phyloP scores from a whole-genome alignment of 2,329 filamentous ascomycete genomes.

The Cladophialophora immunda region DNA sequence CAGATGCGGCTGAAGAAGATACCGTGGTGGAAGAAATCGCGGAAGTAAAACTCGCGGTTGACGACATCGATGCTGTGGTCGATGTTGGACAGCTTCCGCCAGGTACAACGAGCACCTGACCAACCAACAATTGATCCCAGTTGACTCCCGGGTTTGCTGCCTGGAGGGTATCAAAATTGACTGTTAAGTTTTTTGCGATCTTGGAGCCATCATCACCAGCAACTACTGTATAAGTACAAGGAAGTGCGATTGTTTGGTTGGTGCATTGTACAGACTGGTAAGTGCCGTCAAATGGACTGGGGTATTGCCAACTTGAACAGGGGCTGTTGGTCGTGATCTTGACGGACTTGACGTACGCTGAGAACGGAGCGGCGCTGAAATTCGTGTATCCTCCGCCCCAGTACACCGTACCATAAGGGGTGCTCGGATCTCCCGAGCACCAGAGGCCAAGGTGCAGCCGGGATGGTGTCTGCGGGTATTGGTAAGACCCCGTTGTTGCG shows the following conservation, averaged over 20 bases:
- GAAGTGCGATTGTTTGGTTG: conserved; percentile 37
- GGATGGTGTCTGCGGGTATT: conserved; percentile 89
- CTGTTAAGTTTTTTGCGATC: conserved; percentile 35
- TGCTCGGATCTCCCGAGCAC: conserved; percentile 83
- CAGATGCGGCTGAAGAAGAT: conserved; percentile 11
- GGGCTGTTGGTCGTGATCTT: conserved; percentile 83
- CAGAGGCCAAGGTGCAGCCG: conserved; percentile 94
- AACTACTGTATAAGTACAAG: conserved; percentile 38
- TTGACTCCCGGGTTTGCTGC: conserved; percentile 36
- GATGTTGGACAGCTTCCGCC: conserved; percentile 30
- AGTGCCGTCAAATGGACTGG: conserved; percentile 73
- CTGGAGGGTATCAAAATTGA: conserved; percentile 33
- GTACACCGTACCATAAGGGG: conserved; percentile 80
- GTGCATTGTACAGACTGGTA: conserved; percentile 78
- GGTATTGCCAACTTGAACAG: conserved; percentile 81
- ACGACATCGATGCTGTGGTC: conserved; percentile 17
- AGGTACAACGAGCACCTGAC: conserved; percentile 35
- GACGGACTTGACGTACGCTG: conserved; percentile 74
- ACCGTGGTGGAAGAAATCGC: conserved; percentile 6
- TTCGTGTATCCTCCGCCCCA: conserved; percentile 81
- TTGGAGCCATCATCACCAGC: conserved; percentile 37
- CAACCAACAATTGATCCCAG: conserved; percentile 36
- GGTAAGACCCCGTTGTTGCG: conserved; percentile 64
- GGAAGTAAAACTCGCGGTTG: conserved; percentile 6
- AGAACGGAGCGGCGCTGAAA: conserved; percentile 71